A percentile compares a stretch with the other conserved stretches of the same genome.
These are phyloP conservation scores for Marasmius tenuissimus DNA, from an alignment of 1,284 basidiomycete species.

Conservation along the genomic window DNA sequence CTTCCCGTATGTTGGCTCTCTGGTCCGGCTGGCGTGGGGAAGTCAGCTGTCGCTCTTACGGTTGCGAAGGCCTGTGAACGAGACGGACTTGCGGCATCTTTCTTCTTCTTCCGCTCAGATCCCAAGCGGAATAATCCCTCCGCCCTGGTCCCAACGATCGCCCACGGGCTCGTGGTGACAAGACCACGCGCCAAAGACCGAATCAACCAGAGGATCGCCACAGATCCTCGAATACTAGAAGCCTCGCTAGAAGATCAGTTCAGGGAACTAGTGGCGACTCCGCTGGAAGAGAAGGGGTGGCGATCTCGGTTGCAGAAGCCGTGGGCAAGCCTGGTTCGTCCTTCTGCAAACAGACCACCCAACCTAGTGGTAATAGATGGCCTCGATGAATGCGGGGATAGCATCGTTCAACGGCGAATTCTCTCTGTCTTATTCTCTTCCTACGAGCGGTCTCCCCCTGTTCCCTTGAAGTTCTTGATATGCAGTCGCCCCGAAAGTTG, in stretches of 20 bases:
- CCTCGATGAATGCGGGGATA: constrained; percentile 1
- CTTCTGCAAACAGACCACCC: not conserved
- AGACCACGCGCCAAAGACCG: not conserved
- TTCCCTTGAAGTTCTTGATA: constrained; percentile 25
- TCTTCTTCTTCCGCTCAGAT: constrained; percentile 17
- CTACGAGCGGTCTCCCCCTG: not conserved
- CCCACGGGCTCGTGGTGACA: not conserved
- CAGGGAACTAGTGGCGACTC: not conserved
- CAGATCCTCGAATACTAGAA: not conserved
- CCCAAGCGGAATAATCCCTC: not conserved
- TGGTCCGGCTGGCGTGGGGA: constrained; percentile 17
- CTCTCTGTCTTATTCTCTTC: not conserved
- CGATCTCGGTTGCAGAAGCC: too few species aligned
- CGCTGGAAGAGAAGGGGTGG: too few species aligned
- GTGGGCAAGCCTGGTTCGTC: not conserved
- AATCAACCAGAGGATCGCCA: not conserved
- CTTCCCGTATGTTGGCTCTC: constrained; percentile 14
- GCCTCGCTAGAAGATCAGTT: constrained; percentile 1
- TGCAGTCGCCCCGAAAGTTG: constrained; percentile 23
- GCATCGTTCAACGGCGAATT: not conserved
- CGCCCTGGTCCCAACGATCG: constrained; percentile 1
- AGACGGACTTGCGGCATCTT: constrained; percentile 7
- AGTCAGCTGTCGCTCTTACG: constrained; percentile 18
- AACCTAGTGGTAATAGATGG: constrained; percentile 1
- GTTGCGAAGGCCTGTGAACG: constrained; percentile 11